These are phyloP conservation scores for Wickerhamiella cacticola DNA, from an alignment of 805 yeast genomes.

Conservation along the genomic window DNA sequence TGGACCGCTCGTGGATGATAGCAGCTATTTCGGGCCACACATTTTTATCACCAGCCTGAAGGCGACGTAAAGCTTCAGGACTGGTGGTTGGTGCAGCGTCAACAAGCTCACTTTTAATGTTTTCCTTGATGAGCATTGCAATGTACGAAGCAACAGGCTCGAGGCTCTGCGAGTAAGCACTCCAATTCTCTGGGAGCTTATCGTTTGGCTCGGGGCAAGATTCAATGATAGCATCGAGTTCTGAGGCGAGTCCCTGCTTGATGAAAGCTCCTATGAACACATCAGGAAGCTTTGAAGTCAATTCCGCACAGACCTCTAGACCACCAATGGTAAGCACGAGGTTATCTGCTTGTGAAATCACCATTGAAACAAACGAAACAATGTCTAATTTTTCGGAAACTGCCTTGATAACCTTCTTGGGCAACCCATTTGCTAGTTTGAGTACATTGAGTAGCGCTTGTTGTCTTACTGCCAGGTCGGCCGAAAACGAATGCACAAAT, in stretches of 20 bases:
- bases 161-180: not conserved
- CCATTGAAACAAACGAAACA: slow-evolving; percentile 13
- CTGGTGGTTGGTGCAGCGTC: slow-evolving; percentile 4
- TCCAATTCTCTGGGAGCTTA: not conserved
- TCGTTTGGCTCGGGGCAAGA: slow-evolving; percentile 3
- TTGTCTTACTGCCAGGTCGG: slow-evolving; percentile 16
- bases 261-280: slow-evolving; percentile 7
- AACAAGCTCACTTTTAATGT: slow-evolving; percentile 38
- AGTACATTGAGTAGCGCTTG: slow-evolving; percentile 17
- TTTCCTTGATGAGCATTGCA: slow-evolving; percentile 38
- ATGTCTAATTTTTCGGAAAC: slow-evolving; percentile 12
- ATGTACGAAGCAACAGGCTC: slow-evolving; percentile 29
- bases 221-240: slow-evolving; percentile 10
- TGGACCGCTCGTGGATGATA: slow-evolving; percentile 40
- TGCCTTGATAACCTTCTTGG: not conserved
- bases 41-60: not conserved
- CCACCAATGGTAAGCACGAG: slow-evolving; percentile 15
- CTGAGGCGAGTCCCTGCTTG: slow-evolving; percentile 13
- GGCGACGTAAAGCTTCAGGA: slow-evolving; percentile 16
- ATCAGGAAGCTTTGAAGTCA: slow-evolving; percentile 12
- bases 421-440: slow-evolving; percentile 19
- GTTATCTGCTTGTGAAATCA: slow-evolving; percentile 18
- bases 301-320: slow-evolving; percentile 18
- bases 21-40: slow-evolving; percentile 42
- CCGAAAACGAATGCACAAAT: slow-evolving; percentile 17